phyloP scores from a whole-genome alignment of 768 basidiomycete species.

The Kwoniella europaea region DNA sequence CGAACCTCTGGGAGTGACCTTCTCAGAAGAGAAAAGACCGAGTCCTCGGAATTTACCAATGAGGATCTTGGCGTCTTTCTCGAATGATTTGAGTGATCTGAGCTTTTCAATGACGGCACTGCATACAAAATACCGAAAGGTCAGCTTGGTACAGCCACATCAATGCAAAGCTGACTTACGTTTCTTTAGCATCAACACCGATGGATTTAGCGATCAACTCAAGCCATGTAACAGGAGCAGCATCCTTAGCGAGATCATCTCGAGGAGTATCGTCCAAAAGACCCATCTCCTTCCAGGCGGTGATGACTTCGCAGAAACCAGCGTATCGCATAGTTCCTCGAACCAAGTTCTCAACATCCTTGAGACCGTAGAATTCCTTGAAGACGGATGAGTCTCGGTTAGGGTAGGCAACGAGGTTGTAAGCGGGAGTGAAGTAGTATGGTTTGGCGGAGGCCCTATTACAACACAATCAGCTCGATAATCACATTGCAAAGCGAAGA shows the following conservation, averaged over 20 bases:
- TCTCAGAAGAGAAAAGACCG: conserved; percentile 79
- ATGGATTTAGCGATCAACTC: conserved; percentile 77
- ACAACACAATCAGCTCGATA: conserved; percentile 12
- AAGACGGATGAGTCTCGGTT: conserved; percentile 93
- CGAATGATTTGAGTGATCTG: conserved; percentile 69
- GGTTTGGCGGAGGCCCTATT: conserved; percentile 71
- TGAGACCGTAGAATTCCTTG: conserved; percentile 87
- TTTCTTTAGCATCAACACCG: conserved; percentile 73
- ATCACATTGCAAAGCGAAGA: background rate
- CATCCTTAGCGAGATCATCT: conserved; percentile 69
- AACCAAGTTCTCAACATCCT: conserved; percentile 88
- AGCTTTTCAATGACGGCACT: conserved; percentile 77
- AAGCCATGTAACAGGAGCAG: conserved; percentile 76
- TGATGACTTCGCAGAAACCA: conserved; percentile 95
- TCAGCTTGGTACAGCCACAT: background rate
- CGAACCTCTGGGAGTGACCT: conserved; percentile 66
- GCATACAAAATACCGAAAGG: background rate
- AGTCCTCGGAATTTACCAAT: conserved; percentile 91
- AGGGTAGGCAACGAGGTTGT: conserved; percentile 94
- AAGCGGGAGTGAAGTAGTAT: conserved; percentile 93
- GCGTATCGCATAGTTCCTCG: conserved; percentile 86
- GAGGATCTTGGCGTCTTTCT: conserved; percentile 72
- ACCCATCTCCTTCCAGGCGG: conserved; percentile 80
- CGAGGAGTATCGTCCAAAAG: conserved; percentile 78
- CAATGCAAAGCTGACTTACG: conserved; percentile 60